phyloP scores from a whole-genome alignment of 805 yeast genomes.

The Tetrapisispora fleetii region DNA sequence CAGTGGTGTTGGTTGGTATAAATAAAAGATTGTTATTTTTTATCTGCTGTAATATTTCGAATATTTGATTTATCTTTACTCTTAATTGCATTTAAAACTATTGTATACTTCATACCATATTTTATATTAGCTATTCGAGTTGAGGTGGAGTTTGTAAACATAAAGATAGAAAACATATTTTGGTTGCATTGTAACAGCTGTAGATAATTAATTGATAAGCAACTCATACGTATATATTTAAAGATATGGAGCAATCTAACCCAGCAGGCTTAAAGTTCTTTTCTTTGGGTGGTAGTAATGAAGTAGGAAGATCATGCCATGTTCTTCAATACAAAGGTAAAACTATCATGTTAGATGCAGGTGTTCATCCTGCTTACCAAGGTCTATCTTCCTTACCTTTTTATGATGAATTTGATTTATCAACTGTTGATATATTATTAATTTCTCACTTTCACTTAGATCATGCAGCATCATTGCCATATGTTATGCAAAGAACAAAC shows the following conservation, averaged over 20 bases:
- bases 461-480: slow-evolving; percentile 96
- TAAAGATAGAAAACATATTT: no score
- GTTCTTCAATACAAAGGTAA: slow-evolving; percentile 86
- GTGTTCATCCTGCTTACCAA: slow-evolving; percentile 90
- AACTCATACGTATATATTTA: neutral
- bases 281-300: slow-evolving; percentile 96
- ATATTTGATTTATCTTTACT: no score
- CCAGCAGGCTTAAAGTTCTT: slow-evolving; percentile 49
- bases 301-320: slow-evolving; percentile 95
- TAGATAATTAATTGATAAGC: neutral
- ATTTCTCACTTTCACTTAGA: slow-evolving; percentile 95
- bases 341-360: slow-evolving; percentile 94
- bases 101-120: no score
- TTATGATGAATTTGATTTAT: slow-evolving; percentile 87
- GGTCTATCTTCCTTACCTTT: slow-evolving; percentile 90
- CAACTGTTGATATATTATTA: slow-evolving; percentile 74
- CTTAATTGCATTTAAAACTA: no score
- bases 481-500: slow-evolving; percentile 93
- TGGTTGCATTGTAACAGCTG: no score
- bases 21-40: no score
- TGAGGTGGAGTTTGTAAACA: no score
- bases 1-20: no score
- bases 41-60: no score
- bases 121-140: no score
- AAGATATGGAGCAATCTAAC: slow-evolving; percentile 8